Evolutionary conservation across 208 protist genomes (phyloP), one percentile per base, ranked within the genome.

Genomic region (Kentomonas sorsogonicus): DNA sequence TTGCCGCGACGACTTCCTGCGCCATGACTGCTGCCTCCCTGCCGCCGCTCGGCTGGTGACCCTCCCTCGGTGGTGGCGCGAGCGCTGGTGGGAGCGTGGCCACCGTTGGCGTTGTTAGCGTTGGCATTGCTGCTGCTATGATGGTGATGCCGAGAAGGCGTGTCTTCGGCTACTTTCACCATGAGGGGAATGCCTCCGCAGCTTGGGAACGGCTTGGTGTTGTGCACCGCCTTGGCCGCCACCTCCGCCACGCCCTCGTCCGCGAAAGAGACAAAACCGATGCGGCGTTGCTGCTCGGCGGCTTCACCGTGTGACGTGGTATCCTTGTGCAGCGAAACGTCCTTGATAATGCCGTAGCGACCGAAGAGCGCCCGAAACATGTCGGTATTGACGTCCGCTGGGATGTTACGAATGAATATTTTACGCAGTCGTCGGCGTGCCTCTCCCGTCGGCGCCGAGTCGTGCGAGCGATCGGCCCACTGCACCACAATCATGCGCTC

Each of bases 321-420:
- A 53, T 93, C 83, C 39, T 70, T 72, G 57, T 89, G 81, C 33
- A 93, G 33, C 23, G 78, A 76, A 3, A 93, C 71, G 46, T 68
- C 76, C 36, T 52, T 53, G 36, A 93, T 76, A 36, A 65, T 39
- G 10, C 86, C 86, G 56, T 77, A 88, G 36, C 46, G 55, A 11
- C 52, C 22, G 46, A 89, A 93, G 15, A 86, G 41, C 36, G 68
- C 40, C 4, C 54, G 58, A 23, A 93, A 65, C 22, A 74, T 57
- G 3, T 46, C 50, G 1, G 55, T 44, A 15, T 52, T 77, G 5
- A 93, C 66, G 27, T 86, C 66, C 16, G 85, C 52, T 3, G 86
- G 86, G 39, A 93, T 80, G 63, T 93, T 93, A 36, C 86, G 82
- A 9, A 93, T 79, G 54, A 93, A 93, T 0, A 93, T 58, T 53